phyloP scores from a whole-genome alignment of 371 early-diverging fungal genomes.

The Chytridium lagenaria region DNA sequence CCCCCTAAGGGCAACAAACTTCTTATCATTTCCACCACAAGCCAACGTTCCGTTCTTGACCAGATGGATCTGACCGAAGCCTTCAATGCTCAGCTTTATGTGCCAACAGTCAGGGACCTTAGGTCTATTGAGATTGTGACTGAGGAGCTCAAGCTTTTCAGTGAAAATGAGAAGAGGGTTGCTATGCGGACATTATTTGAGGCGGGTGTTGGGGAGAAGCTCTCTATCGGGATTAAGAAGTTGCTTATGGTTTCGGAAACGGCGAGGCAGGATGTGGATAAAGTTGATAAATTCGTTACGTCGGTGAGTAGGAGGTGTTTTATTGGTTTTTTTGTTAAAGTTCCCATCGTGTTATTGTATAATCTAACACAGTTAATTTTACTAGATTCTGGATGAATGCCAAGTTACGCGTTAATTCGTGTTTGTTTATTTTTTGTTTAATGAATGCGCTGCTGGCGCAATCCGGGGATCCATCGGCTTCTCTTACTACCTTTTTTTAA shows the following conservation, averaged over 20 bases:
- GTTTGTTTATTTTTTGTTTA: no score
- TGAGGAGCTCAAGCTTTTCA: constrained; percentile 67
- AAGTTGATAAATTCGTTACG: constrained; percentile 55
- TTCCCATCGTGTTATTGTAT: no score
- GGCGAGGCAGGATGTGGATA: constrained; percentile 79
- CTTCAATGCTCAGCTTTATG: constrained; percentile 85
- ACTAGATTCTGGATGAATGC: constrained; percentile 5
- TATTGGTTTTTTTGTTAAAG: no score
- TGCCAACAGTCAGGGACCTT: constrained; percentile 74
- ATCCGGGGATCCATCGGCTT: no score
- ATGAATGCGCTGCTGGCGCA: no score
- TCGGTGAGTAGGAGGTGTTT: no score
- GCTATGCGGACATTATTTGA: constrained; percentile 63
- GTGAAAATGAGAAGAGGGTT: constrained; percentile 61
- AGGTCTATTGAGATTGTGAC: constrained; percentile 76
- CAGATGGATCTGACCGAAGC: constrained; percentile 88
- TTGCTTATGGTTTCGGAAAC: constrained; percentile 87
- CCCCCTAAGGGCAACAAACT: constrained; percentile 83
- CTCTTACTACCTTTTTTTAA: no score
- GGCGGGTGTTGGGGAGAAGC: constrained; percentile 62
- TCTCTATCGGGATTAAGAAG: constrained; percentile 91
- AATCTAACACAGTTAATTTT: no score
- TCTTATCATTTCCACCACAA: constrained; percentile 87
- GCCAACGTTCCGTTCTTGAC: constrained; percentile 75
- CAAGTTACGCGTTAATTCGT: neutral